Evolutionary conservation across 2,329 filamentous ascomycete genomes (phyloP), one percentile per base, ranked within the genome.

Genomic region (Verticillium klebahnii): DNA sequence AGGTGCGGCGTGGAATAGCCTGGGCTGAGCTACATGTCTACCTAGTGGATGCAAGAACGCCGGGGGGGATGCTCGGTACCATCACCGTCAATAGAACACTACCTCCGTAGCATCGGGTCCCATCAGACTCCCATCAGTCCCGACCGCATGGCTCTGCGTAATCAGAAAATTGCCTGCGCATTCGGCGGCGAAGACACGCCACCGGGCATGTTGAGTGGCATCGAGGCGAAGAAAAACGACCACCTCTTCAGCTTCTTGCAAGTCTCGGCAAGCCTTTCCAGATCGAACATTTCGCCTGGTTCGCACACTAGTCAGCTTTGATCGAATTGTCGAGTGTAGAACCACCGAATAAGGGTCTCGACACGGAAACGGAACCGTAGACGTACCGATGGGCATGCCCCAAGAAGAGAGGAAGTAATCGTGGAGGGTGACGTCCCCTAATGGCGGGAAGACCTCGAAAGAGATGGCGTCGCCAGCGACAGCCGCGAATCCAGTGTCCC

Each of bases 391-490:
- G 1, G 80, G 78, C 73, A 82, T 74, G 0, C 82, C 82, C 80
- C 81, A 85, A 14, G 78, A 79, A 3, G 78, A 77, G 14, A 81
- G 68, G 6, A 82, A 69, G 63, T 80, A 79, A 60, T 82, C 80
- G 62, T 82, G 79, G 68, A 80, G 67, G 60, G 75, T 75, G 9
- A 71, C 31, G 1, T 70, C 69, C 59, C 77, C 73, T 36, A 70
- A 63, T 61, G 69, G 71, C 61, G 75, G 72, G 8, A 74, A 74
- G 0, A 39, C 36, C 67, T 83, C 80, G 58, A 82, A 80, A 19
- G 72, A 75, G 17, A 76, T 73, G 23, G 74, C 73, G 61, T 78
- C 75, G 23, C 75, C 73, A 19, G 77, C 80, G 11, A 80, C 77
- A 14, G 80, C 80, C 0, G 74, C 73, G 63, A 82, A 81, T 4